These are phyloP conservation scores for Psilocybe azurescens DNA, from an alignment of 768 basidiomycete species.

Conservation along the genomic window DNA sequence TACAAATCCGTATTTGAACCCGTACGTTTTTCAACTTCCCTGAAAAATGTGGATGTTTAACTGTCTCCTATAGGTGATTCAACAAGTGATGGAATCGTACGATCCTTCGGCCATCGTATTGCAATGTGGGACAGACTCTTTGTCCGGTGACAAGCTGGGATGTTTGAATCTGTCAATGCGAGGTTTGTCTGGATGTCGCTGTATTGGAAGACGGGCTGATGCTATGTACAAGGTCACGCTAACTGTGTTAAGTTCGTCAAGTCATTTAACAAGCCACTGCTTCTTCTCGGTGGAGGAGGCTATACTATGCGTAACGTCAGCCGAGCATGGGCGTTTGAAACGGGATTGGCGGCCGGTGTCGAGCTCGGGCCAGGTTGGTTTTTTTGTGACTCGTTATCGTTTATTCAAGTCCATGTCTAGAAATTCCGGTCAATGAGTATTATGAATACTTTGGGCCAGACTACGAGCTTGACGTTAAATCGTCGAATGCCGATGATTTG, in stretches of 20 bases:
- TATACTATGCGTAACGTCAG: conserved; percentile 99
- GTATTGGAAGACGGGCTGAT: neutral
- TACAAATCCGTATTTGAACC: conserved; percentile 97
- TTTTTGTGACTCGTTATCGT: neutral
- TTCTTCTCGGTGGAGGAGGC: conserved; percentile 95
- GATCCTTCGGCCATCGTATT: conserved; percentile 94
- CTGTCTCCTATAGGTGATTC: conserved; percentile 70
- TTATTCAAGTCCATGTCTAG: conserved; percentile 41
- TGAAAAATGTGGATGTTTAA: neutral
- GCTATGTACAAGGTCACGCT: conserved; percentile 73
- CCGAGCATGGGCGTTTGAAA: conserved; percentile 97
- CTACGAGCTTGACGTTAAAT: conserved; percentile 92
- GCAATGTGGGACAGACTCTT: conserved; percentile 96
- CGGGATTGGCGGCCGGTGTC: conserved; percentile 96
- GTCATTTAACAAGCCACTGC: conserved; percentile 91
- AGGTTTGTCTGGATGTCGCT: conserved; percentile 45
- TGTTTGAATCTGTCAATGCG: conserved; percentile 97
- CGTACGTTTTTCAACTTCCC: conserved; percentile 49
- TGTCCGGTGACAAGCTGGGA: conserved; percentile 95
- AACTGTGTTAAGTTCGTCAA: conserved; percentile 98
- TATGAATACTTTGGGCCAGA: conserved; percentile 99
- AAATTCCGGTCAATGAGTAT: conserved; percentile 98
- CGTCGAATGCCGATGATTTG: conserved; percentile 94
- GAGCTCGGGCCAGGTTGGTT: conserved; percentile 83
- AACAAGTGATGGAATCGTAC: conserved; percentile 92